Conservation (phyloP, 2,329 filamentous ascomycete species). For the Emericellopsis atlantica region DNA sequence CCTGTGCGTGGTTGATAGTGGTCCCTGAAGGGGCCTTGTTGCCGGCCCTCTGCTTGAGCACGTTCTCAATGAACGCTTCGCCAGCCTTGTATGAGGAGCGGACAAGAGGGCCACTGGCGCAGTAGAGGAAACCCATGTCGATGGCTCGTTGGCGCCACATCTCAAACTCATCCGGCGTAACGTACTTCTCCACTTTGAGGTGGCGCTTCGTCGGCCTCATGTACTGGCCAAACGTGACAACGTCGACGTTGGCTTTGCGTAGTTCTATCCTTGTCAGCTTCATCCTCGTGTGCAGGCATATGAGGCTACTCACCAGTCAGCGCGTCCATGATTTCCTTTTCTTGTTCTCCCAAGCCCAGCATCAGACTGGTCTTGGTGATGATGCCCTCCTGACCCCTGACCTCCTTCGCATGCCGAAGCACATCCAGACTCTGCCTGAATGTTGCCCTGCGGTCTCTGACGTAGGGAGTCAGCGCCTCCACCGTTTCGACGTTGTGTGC, state of each 20-base stretch:
- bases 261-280: constrained; percentile 41
- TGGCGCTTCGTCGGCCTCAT: constrained; percentile 98
- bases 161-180: constrained; percentile 85
- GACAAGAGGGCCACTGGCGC: constrained; percentile 84
- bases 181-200: constrained; percentile 91
- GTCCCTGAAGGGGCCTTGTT: constrained; percentile 21
- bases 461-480: constrained; percentile 77
- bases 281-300: no score
- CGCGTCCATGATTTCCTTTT: constrained; percentile 71
- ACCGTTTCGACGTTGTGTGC: constrained; percentile 96
- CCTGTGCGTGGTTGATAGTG: constrained; percentile 19
- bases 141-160: constrained; percentile 81
- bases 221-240: constrained; percentile 99
- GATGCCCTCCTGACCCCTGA: constrained; percentile 51
- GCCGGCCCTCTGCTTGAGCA: constrained; percentile 67
- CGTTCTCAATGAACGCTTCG: constrained; percentile 97
- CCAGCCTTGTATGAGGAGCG: constrained; percentile 96
- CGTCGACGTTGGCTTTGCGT: constrained; percentile 70
- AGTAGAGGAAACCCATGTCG: constrained; percentile 94
- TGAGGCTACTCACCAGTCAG: constrained; percentile 42
- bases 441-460: constrained; percentile 78
- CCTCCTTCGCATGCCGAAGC: constrained; percentile 67
- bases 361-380: constrained; percentile 99
- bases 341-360: constrained; percentile 87
- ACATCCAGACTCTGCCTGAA: constrained; percentile 79